phyloP scores from a whole-genome alignment of 306 rosid genomes.

The Prunus armeniaca region DNA sequence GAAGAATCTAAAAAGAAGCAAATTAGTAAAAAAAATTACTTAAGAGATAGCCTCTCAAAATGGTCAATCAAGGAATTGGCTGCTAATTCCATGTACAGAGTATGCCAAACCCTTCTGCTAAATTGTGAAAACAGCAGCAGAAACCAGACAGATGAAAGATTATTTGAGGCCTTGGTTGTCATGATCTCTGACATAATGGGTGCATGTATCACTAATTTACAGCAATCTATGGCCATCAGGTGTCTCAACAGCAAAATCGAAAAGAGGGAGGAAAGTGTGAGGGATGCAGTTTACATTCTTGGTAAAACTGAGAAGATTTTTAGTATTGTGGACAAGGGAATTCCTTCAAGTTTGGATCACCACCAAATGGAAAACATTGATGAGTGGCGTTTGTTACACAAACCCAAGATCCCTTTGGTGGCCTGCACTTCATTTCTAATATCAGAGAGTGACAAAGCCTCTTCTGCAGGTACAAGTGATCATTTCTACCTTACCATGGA shows the following conservation, averaged over 20 bases:
- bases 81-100: conserved; percentile 73
- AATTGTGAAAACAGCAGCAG: conserved; percentile 15
- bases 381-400: conserved; percentile 63
- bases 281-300: conserved; percentile 51
- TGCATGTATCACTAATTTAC: conserved; percentile 69
- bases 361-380: conserved; percentile 46
- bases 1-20: conserved; percentile 29
- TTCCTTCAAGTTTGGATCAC: conserved; percentile 33
- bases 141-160: conserved; percentile 6
- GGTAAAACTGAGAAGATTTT: conserved; percentile 59
- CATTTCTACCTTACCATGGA: conserved; percentile 26
- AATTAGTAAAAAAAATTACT: conserved; percentile 19
- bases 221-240: conserved; percentile 36
- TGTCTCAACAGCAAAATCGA: conserved; percentile 56
- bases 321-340: conserved; percentile 43
- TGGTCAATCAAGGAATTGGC: conserved; percentile 67
- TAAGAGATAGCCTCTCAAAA: conserved; percentile 38
- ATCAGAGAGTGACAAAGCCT: conserved; percentile 18
- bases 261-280: conserved; percentile 64
- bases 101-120: conserved; percentile 50
- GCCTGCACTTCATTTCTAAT: conserved; percentile 19
- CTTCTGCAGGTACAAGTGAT: conserved; percentile 32
- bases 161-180: conserved; percentile 36
- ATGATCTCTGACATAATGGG: conserved; percentile 69
- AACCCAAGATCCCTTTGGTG: conserved; percentile 22